A percentile compares a stretch with the other conserved stretches of the same genome.
phyloP scores from a whole-genome alignment of 2,329 filamentous ascomycete species.

The Didymella glomerata region DNA sequence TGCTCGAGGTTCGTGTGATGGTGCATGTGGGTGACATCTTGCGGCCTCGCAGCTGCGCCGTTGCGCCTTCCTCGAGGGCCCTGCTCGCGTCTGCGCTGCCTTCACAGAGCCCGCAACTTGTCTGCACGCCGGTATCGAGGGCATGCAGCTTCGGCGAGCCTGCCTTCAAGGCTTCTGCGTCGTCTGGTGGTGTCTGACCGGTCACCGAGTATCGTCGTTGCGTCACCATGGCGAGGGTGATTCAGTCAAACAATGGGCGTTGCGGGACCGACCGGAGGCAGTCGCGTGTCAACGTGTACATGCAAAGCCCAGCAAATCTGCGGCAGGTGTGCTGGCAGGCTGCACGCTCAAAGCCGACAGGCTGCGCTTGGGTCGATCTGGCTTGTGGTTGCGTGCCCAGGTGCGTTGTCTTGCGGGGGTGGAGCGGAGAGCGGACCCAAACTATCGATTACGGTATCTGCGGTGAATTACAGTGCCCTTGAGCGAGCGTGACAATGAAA shows the following conservation, averaged over 20 bases:
- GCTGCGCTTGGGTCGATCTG: slow-evolving; percentile 30
- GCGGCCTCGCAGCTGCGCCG: slow-evolving; percentile 36
- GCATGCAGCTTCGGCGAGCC: slow-evolving; percentile 48
- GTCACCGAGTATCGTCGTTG: slow-evolving; percentile 51
- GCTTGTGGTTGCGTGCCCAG: slow-evolving; percentile 35
- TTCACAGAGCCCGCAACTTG: slow-evolving; percentile 46
- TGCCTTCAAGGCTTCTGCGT: slow-evolving; percentile 44
- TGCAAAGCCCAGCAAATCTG: slow-evolving; percentile 25
- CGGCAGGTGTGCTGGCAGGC: slow-evolving; percentile 35
- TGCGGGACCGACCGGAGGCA: slow-evolving; percentile 8
- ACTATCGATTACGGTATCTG: slow-evolving; percentile 34
- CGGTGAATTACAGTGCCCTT: slow-evolving; percentile 14
- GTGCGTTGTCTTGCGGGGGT: slow-evolving; percentile 29
- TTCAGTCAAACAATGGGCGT: slow-evolving; percentile 7
- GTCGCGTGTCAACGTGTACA: slow-evolving; percentile 24
- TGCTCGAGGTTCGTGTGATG: slow-evolving; percentile 44
- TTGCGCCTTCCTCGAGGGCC: slow-evolving; percentile 24
- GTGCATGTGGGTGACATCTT: slow-evolving; percentile 37
- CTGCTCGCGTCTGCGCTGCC: slow-evolving; percentile 26
- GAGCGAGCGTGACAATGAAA: slow-evolving; percentile 1
- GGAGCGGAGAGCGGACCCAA: slow-evolving; percentile 25
- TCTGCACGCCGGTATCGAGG: slow-evolving; percentile 47
- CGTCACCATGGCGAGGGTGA: slow-evolving; percentile 34
- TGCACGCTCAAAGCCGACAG: slow-evolving; percentile 26
- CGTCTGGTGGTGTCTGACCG: slow-evolving; percentile 48